Conservation (phyloP, 441 rosid species). For the Pelargonium myrrhifolium region DNA sequence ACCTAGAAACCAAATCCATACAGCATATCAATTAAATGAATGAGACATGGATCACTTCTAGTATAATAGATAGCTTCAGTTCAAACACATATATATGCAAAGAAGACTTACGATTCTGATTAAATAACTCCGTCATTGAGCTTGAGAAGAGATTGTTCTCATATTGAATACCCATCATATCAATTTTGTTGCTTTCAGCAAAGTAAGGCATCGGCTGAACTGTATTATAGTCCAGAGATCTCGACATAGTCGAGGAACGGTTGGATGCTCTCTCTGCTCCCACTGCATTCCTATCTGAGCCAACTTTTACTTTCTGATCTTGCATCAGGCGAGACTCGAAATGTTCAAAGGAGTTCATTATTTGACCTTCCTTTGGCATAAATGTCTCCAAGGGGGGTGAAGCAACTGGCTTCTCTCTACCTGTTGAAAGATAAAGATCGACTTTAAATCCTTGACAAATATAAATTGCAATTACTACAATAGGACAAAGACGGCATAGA, state of each 20-base stretch:
- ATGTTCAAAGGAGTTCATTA: constrained; percentile 5
- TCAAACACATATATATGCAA: not conserved
- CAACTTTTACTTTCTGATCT: constrained; percentile 7
- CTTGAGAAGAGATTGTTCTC: constrained; percentile 60
- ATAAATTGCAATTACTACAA: not conserved
- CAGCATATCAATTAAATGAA: constrained; percentile 2
- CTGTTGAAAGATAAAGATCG: constrained; percentile 26
- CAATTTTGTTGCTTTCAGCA: constrained; percentile 27
- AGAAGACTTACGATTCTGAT: constrained; percentile 38
- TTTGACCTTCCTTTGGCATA: constrained; percentile 4
- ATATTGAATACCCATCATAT: constrained; percentile 27
- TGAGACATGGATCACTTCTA: constrained; percentile 3
- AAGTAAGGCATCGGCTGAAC: constrained; percentile 22
- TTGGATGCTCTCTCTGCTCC: constrained; percentile 32
- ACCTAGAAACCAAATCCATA: constrained; percentile 15
- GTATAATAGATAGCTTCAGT: not conserved
- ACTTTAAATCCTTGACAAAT: constrained; percentile 11
- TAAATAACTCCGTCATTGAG: constrained; percentile 50
- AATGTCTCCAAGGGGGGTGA: not conserved
- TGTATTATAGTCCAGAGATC: constrained; percentile 24
- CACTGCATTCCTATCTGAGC: constrained; percentile 26
- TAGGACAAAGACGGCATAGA: not conserved
- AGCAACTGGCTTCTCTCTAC: constrained; percentile 25
- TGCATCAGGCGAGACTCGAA: not conserved
- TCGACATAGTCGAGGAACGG: constrained; percentile 24